phyloP scores from a whole-genome alignment of 106 monocot genomes.

The Acorus gramineus region DNA sequence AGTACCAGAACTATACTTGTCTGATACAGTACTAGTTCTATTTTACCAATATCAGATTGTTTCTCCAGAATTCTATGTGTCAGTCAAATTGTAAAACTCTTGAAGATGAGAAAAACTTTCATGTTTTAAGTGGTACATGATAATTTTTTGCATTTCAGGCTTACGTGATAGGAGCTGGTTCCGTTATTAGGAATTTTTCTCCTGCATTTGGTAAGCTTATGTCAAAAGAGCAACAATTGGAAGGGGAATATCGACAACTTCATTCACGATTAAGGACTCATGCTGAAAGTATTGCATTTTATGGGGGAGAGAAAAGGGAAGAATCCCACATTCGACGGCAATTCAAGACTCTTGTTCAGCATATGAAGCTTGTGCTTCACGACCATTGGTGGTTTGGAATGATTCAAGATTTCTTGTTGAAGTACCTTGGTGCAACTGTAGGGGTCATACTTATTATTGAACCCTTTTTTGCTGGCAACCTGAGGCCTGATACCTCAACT shows the following conservation, averaged over 20 bases:
- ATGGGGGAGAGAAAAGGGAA: constrained; percentile 93
- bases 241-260: constrained; percentile 96
- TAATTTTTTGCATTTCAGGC: constrained; percentile 35
- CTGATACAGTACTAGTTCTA: too few species aligned
- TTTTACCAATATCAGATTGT: too few species aligned
- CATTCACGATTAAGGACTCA: constrained; percentile 89
- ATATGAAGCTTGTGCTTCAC: constrained; percentile 75
- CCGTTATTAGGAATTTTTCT: constrained; percentile 80
- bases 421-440: constrained; percentile 97
- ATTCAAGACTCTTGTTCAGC: constrained; percentile 62
- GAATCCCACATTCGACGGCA: constrained; percentile 59
- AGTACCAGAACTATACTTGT: too few species aligned
- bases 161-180: constrained; percentile 89
- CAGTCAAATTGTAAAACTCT: too few species aligned
- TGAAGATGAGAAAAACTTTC: too few species aligned
- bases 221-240: constrained; percentile 91
- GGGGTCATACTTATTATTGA: constrained; percentile 94
- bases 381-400: constrained; percentile 99
- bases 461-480: constrained; percentile 94
- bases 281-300: constrained; percentile 97
- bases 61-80: too few species aligned
- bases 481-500: constrained; percentile 88
- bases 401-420: constrained; percentile 95
- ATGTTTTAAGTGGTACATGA: too few species aligned
- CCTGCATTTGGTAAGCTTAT: constrained; percentile 95